Evolutionary conservation across 2,329 filamentous ascomycete species (phyloP), one percentile per base, ranked within the genome.

Genomic region (Talaromyces verruculosus): DNA sequence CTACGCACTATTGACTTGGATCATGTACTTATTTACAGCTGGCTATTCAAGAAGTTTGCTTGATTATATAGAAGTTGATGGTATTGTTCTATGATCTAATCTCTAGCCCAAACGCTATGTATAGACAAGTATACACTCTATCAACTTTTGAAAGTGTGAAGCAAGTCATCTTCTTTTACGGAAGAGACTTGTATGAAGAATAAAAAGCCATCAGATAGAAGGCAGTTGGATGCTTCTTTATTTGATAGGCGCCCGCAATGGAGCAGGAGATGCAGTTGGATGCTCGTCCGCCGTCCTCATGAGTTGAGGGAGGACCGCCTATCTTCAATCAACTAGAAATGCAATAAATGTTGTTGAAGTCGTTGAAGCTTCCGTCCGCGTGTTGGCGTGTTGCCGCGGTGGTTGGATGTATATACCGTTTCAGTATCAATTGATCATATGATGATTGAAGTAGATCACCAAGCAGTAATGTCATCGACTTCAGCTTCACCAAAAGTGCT

Each of bases 401-500:
- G 35, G 22, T 35, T 25, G 53, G 33, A 45, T 63, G 30, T 51
- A 39, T 28, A 51, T 43, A 37, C 33, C 17, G 17, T 11, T 17
- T 25, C 11, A 15, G n/a, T 8, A 25, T 37, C 53, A 22, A 37
- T 15, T 17, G 22, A 25, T 37, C 5, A 25, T 57, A 7, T 25
- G 33, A 22, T 37, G n/a, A 7, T 22, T 15, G 4, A 6, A 55
- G n/a, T 35, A 13, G 1, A 33, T 63, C 86, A 97, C 93, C 93
- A 97, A 25, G 92, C 93, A 39, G 93, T 97, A 71, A 97, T 97
- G 75, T 98, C 95, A 67, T 94, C 94, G 22, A 97, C 92, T 79
- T 98, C 95, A 0, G 92, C 93, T 80, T 98, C 93, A 17, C 94
- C 93, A 82, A 97, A 97, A 0, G 91, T 95, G 79, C 93, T 97